Evolutionary conservation across 2,329 filamentous ascomycete genomes (phyloP), one percentile per base, ranked within the genome.

Genomic region (Cladosporium sp.): DNA sequence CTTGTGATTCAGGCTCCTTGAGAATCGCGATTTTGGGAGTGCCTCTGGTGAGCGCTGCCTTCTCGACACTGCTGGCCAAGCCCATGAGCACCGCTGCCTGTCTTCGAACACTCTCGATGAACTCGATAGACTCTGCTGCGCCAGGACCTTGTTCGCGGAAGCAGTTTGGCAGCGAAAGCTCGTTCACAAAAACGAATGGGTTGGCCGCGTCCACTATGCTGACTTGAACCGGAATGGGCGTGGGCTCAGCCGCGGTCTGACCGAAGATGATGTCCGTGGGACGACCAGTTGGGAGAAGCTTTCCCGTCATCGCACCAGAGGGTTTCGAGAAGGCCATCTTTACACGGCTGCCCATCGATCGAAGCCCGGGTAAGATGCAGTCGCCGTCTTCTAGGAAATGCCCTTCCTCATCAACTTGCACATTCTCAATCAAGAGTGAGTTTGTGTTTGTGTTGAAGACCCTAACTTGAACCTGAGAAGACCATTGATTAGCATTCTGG

Each of bases 331-430:
- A 61, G 6, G 53, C 43, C 43, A 62, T 55, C 16, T 56, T 46
- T 9, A 61, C 55, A 13, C 52, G 53, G 46, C 58, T 59, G 5
- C 58, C 59, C 9, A 49, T 46, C 0, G 54, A 59, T 28, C 40
- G 31, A 16, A 59, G 41, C 14, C 59, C 58, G 2, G 58, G 49
- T 9, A 62, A 38, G 7, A 33, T 38, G 22, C 56, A 59, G 18
- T 60, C 59, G 31, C 58, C 59, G 40, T 60, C 60, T 52, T 61
- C 63, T 3, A 58, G 35, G 33, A 64, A 65, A 7, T 60, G 61
- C 10, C 57, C 60, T 32, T 56, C 50, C 4, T 54, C 46, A 9
- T 61, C 59, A n/a, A 61, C 53, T 28, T 59, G 52, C 2, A 68
- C 49, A 9, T 58, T 59, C 18, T 60, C 56, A 16, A 58, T 53